Evolutionary conservation across 768 basidiomycete species (phyloP).

Genomic region (Wakefieldia striispora): DNA sequence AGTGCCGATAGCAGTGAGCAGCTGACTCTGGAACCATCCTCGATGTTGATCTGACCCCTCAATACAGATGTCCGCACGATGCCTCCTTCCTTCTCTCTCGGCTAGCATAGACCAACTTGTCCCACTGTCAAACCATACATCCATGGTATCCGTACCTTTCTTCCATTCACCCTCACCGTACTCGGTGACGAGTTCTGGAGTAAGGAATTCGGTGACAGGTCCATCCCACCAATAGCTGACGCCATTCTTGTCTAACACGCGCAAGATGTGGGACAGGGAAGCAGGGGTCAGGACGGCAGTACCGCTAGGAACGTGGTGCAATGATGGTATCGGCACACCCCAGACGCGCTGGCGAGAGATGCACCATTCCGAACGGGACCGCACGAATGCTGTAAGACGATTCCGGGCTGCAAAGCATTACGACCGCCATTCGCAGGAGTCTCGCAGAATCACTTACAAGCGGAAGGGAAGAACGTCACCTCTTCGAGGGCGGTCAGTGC

Average conservation of each 20-base stretch:
- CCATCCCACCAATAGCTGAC: slow-evolving; percentile 92
- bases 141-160: slow-evolving; percentile 94
- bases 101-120: slow-evolving; percentile 86
- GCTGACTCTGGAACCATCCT: slow-evolving; percentile 97
- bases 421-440: not conserved
- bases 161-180: slow-evolving; percentile 51
- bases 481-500: slow-evolving; percentile 67
- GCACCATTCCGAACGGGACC: slow-evolving; percentile 95
- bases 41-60: slow-evolving; percentile 98
- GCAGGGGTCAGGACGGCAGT: slow-evolving; percentile 60
- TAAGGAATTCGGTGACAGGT: slow-evolving; percentile 77
- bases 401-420: slow-evolving; percentile 58
- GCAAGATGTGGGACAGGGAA: slow-evolving; percentile 73
- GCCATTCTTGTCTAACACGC: slow-evolving; percentile 69
- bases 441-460: slow-evolving; percentile 50
- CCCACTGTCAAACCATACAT: slow-evolving; percentile 99
- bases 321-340: slow-evolving; percentile 94
- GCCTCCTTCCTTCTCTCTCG: slow-evolving; percentile 35
- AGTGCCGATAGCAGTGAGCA: slow-evolving; percentile 73
- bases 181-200: slow-evolving; percentile 51
- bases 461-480: slow-evolving; percentile 74
- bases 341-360: slow-evolving; percentile 97
- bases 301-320: slow-evolving; percentile 65
- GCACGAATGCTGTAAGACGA: slow-evolving; percentile 84
- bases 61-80: slow-evolving; percentile 80